These are phyloP conservation scores for Blastomyces silverae DNA, from an alignment of 2,329 filamentous ascomycete genomes.

Conservation along the genomic window DNA sequence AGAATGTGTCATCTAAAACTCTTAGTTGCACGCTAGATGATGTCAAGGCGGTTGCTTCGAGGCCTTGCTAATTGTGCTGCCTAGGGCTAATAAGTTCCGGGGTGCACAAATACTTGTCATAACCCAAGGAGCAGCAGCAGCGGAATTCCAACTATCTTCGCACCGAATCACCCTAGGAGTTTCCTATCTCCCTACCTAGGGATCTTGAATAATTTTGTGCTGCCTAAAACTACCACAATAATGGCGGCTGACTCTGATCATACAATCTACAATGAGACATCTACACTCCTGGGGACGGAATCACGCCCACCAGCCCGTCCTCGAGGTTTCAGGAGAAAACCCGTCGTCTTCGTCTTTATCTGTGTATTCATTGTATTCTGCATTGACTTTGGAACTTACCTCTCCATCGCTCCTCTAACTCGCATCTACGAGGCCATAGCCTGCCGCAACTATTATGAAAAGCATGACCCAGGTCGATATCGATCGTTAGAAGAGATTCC, in stretches of 20 bases:
- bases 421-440: conserved; percentile 47
- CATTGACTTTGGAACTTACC: conserved; percentile 18
- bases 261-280: not conserved
- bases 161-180: too few species aligned
- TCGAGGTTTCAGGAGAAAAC: conserved; percentile 14
- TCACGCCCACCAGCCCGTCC: not conserved
- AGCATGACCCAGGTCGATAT: conserved; percentile 41
- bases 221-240: not conserved
- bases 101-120: not conserved
- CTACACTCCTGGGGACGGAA: conserved; percentile 1
- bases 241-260: not conserved
- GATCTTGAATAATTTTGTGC: not conserved
- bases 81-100: not conserved
- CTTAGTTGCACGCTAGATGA: not conserved
- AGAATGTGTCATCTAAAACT: too few species aligned
- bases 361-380: conserved; percentile 15
- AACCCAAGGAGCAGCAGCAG: not conserved
- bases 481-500: conserved; percentile 37
- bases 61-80: not conserved
- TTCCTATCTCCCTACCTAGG: not conserved
- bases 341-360: conserved; percentile 16
- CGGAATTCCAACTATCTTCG: too few species aligned
- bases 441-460: conserved; percentile 42
- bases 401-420: conserved; percentile 27
- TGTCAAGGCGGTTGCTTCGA: not conserved